Conservation (phyloP, 192 early-diverging fungal genomes). For the Chytriomyces sp. region DNA sequence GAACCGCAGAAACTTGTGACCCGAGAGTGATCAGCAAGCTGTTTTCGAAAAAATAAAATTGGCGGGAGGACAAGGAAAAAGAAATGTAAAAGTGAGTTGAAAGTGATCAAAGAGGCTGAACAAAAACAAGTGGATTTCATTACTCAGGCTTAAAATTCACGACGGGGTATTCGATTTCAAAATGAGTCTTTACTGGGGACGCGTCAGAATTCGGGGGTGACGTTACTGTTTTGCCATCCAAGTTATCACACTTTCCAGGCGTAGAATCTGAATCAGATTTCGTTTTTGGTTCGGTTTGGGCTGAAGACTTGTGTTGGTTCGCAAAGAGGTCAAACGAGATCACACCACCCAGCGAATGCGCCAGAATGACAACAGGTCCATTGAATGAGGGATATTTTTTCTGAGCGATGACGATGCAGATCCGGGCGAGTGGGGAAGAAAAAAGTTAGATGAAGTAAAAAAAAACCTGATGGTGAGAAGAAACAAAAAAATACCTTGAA, state of each 20-base stretch:
- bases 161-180: conserved; percentile 48
- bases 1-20: conserved; percentile 52
- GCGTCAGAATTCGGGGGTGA: not conserved
- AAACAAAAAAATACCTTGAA: conserved; percentile 5
- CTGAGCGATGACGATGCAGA: not conserved
- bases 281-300: not conserved
- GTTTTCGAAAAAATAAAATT: not conserved
- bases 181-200: conserved; percentile 38
- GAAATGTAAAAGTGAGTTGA: conserved; percentile 6
- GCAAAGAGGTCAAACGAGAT: conserved; percentile 55
- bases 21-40: conserved; percentile 50
- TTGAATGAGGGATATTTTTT: conserved; percentile 45
- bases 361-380: conserved; percentile 48
- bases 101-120: not conserved
- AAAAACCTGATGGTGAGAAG: not conserved
- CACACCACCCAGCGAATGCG: conserved; percentile 53
- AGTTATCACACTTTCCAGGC: not conserved
- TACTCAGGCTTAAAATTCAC: conserved; percentile 48
- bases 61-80: no score
- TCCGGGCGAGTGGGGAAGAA: not conserved
- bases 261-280: not conserved
- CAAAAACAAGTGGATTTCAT: no score
- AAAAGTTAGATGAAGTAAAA: not conserved
- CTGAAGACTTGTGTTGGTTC: conserved; percentile 36
- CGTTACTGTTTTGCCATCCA: not conserved